Evolutionary conservation across 208 protist species (phyloP).

Genomic region (Histomonas meleagridis): DNA sequence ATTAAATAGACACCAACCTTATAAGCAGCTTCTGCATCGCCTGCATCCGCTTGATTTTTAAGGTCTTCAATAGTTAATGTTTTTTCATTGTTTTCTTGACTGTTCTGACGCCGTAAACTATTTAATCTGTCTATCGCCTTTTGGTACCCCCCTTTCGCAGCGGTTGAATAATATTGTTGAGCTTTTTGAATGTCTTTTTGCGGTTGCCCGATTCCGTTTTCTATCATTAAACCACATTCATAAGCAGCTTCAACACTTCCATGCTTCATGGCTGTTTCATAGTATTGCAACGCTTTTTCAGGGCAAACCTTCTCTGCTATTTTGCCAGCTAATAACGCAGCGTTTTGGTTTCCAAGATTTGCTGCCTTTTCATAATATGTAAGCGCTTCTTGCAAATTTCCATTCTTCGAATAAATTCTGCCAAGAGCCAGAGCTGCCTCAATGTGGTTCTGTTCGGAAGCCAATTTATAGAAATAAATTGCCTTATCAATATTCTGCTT

Average conservation of each 20-base stretch:
- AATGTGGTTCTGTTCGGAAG: background rate
- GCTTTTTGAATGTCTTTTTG: background rate
- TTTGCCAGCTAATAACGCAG: background rate
- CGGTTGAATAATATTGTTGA: background rate
- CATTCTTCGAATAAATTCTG: background rate
- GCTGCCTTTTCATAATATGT: background rate
- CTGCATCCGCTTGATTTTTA: background rate
- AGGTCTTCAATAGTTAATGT: too few relatives aligned
- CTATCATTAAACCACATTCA: background rate
- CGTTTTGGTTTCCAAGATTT: background rate
- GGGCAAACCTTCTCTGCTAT: background rate
- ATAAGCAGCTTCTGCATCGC: background rate
- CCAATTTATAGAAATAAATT: background rate
- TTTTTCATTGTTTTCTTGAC: background rate
- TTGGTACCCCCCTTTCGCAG: background rate
- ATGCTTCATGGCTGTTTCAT: background rate
- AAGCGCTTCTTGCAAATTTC: background rate
- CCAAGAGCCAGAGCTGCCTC: background rate
- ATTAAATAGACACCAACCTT: background rate
- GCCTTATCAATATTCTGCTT: background rate
- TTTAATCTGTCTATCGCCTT: background rate
- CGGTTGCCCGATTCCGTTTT: background rate
- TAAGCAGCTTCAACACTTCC: background rate
- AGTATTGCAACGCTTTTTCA: background rate
- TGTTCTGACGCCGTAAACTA: background rate